Base-by-base conservation (phyloP, 2,329 filamentous ascomycete genomes). In the Hypoxylon sp. region DNA sequence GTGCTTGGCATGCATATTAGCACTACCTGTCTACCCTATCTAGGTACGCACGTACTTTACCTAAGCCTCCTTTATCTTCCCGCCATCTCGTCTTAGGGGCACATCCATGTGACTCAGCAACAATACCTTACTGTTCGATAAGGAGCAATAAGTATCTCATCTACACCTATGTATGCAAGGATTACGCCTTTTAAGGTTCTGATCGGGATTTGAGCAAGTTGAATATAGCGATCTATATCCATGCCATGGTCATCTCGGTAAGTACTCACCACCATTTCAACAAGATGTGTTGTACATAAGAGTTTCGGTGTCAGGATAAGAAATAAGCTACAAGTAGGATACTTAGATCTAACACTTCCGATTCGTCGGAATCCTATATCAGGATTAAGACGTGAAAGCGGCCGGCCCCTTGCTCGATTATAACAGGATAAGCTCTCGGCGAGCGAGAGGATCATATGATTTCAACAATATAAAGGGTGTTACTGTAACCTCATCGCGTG, bases 261-360 rank as follows among this genome's bases (percentile, higher is more conserved):
- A n/a, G n/a, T 22, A 10, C 39, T 22, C 39, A 22, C 17, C 17
- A 44, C 19, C 39, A 19, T 17, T 44, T n/a, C 8, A 10, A 39
- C 13, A 14, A 44, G 17, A 44, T 5, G n/a, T 19, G n/a, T 19
- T 22, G 9, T 17, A 10, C 39, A 44, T 44, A 44, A 44, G 39
- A 44, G 19, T 44, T 44, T 44, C 39, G 39, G 39, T 44, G 39
- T 44, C 39, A 8, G 39, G 17, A 44, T 44, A 11, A 22, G 39
- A 19, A 19, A 44, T 44, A 44, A 44, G 39, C 39, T 44, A 19
- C 39, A 19, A 44, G 39, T 44, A 44, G 39, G 39, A 22, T 44
- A 44, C 22, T 11, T 9, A 44, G 69, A 71, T 37, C 46, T 5
- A 44, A 13, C 60, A 65, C 5, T 53, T 71, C 8, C 59, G 63